phyloP scores from a whole-genome alignment of 306 rosid genomes.

The Senna siamea region DNA sequence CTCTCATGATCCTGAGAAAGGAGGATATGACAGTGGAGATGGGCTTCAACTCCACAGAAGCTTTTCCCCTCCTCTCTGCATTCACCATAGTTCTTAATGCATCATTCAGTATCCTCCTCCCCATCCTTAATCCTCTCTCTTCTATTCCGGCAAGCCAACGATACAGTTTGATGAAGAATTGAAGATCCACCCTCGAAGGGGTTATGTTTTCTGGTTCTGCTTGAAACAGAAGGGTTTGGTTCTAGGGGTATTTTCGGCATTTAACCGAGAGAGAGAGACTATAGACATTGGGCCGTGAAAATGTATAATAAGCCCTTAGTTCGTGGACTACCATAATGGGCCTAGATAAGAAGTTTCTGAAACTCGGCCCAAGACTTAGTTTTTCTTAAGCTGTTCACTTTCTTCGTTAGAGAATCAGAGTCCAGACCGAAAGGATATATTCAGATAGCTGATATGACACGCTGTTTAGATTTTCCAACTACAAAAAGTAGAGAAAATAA shows the following conservation, averaged over 20 bases:
- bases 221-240: background rate
- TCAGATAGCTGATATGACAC: background rate
- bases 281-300: too few relatives aligned
- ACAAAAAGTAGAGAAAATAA: background rate
- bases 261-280: too few relatives aligned
- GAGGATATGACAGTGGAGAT: slow-evolving; percentile 79
- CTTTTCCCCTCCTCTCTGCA: slow-evolving; percentile 65
- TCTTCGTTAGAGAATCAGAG: background rate
- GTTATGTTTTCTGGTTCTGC: background rate
- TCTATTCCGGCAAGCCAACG: background rate
- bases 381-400: background rate
- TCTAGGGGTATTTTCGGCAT: background rate
- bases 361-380: background rate
- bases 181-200: background rate
- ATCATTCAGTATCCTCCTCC: slow-evolving; percentile 68
- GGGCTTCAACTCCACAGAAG: slow-evolving; percentile 62
- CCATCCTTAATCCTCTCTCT: slow-evolving; percentile 39
- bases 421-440: background rate
- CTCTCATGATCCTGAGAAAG: slow-evolving; percentile 82
- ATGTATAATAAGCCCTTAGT: too few relatives aligned
- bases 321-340: background rate
- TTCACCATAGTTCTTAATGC: slow-evolving; percentile 67
- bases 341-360: background rate
- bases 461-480: background rate
- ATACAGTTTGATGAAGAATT: background rate